Conservation (phyloP, 1,139 yeast genomes). For the Taphrina betulina region DNA sequence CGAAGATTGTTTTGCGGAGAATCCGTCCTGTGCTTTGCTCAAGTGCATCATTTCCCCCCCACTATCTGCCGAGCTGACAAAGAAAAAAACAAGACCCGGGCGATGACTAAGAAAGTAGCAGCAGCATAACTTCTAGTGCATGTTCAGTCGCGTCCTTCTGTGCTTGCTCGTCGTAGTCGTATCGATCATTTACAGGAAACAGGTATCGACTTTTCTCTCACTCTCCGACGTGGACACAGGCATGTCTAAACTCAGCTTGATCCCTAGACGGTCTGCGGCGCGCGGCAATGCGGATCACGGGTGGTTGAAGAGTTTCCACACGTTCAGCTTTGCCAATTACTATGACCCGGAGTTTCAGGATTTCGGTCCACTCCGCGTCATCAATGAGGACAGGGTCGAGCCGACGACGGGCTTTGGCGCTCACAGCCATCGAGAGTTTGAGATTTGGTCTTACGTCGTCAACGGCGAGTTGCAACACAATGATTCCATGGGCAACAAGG, state of each 20-base stretch:
- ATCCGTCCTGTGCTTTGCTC: no score
- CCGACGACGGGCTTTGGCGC: conserved; percentile 30
- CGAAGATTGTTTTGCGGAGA: no score
- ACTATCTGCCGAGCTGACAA: not conserved
- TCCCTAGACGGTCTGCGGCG: conserved; percentile 18
- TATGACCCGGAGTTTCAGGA: conserved; percentile 9
- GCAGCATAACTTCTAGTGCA: no score
- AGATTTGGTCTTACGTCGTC: conserved; percentile 28
- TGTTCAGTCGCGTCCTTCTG: no score
- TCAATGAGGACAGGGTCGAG: conserved; percentile 31
- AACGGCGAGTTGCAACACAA: conserved; percentile 27
- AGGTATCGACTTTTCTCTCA: no score
- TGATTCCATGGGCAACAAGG: conserved; percentile 33
- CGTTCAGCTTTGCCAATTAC: conserved; percentile 29
- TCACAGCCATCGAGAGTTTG: conserved; percentile 31
- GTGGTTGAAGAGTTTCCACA: conserved; percentile 31
- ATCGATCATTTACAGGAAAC: no score
- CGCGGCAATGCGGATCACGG: conserved; percentile 32
- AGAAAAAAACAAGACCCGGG: not conserved
- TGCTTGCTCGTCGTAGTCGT: no score
- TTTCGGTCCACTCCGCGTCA: conserved; percentile 30
- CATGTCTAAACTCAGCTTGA: conserved; percentile 2
- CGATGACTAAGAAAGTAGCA: no score
- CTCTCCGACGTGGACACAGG: no score
- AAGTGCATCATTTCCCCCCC: not conserved